Conservation (phyloP, 805 yeast species). For the Citeromyces nyonsensis region DNA sequence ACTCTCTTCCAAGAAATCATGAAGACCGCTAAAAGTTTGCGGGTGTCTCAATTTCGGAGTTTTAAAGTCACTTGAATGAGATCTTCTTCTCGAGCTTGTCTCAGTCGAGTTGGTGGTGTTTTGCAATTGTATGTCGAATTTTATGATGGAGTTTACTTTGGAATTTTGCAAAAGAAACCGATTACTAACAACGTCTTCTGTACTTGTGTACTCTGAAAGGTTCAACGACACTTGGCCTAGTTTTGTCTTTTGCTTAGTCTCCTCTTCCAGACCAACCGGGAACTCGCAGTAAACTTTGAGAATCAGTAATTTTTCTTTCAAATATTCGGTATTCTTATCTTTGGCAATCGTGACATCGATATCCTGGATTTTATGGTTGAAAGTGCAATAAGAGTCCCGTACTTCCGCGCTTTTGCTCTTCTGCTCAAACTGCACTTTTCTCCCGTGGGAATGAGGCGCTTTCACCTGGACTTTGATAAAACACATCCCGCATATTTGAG, state of each 20-base stretch:
- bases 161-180: conserved; percentile 64
- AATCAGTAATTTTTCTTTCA: conserved; percentile 25
- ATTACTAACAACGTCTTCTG: conserved; percentile 32
- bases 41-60: conserved; percentile 7
- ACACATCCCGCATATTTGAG: conserved; percentile 60
- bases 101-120: conserved; percentile 4
- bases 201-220: conserved; percentile 54
- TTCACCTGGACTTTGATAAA: conserved; percentile 25
- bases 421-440: conserved; percentile 10
- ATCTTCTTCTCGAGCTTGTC: not conserved
- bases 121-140: conserved; percentile 26
- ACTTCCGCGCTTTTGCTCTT: conserved; percentile 26
- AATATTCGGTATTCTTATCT: conserved; percentile 19
- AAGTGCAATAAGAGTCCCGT: conserved; percentile 32
- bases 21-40: conserved; percentile 10
- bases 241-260: conserved; percentile 20
- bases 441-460: not conserved
- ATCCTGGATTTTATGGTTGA: conserved; percentile 19
- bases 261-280: conserved; percentile 5
- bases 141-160: conserved; percentile 70
- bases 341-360: conserved; percentile 23
- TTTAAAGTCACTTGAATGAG: conserved; percentile 4
- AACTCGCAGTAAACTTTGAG: conserved; percentile 19
- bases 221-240: conserved; percentile 60
- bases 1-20: conserved; percentile 7